Evolutionary conservation across 805 yeast genomes (phyloP).

Genomic region (Barnettozyma sp.): DNA sequence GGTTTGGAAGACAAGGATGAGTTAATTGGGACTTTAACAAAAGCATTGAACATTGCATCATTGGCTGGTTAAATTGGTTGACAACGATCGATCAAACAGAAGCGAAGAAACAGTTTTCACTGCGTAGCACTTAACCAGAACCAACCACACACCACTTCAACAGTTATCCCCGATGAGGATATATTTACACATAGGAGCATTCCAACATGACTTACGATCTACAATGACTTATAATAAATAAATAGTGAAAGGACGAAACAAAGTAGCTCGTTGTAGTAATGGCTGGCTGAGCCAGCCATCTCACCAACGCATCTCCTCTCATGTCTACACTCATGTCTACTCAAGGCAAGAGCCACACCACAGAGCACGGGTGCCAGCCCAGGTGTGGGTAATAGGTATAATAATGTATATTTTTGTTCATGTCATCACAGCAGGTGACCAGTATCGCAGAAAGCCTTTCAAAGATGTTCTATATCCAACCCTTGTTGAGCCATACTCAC

Average conservation of each 20-base stretch:
- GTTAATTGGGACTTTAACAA: slow-evolving; percentile 27
- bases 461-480: slow-evolving; percentile 1
- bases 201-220: slow-evolving; percentile 12
- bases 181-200: slow-evolving; percentile 7
- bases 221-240: background rate
- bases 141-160: slow-evolving; percentile 10
- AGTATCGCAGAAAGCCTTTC: no score
- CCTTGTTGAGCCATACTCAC: no score
- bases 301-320: no score
- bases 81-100: background rate
- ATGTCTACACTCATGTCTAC: background rate
- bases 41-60: slow-evolving; percentile 20
- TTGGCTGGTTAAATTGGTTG: slow-evolving; percentile 2
- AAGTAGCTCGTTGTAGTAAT: no score
- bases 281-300: no score
- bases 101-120: background rate
- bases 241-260: background rate
- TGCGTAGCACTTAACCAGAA: background rate
- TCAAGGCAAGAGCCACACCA: background rate
- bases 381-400: background rate
- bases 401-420: slow-evolving; percentile 1
- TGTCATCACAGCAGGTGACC: slow-evolving; percentile 7
- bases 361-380: no score
- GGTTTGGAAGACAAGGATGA: slow-evolving; percentile 73
- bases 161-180: slow-evolving; percentile 7